Percentiles rank a stretch among this genome's conserved stretches.
Conservation (phyloP, 768 basidiomycete species). For the Paxillus involutus region DNA sequence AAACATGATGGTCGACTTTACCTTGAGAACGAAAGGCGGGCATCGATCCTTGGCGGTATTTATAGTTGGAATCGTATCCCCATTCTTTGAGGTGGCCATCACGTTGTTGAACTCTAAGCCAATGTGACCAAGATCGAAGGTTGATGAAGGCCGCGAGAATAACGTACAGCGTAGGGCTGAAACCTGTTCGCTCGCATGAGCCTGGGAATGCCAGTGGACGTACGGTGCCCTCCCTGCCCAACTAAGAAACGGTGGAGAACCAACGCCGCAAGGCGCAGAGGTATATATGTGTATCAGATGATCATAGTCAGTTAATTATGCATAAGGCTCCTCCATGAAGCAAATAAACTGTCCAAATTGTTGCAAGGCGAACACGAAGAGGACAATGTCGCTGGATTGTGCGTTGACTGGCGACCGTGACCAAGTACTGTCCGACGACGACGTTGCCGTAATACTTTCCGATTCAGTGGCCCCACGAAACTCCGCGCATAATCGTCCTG, state of each 20-base stretch:
- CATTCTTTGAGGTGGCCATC: neutral
- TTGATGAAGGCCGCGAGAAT: too few relatives aligned
- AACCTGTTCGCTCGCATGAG: neutral
- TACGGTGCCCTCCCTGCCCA: too few relatives aligned
- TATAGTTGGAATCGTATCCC: neutral
- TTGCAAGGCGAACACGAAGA: neutral
- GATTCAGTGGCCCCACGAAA: too few relatives aligned
- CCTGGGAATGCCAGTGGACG: neutral
- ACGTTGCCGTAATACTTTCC: neutral
- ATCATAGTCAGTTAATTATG: too few relatives aligned
- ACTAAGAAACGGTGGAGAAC: too few relatives aligned
- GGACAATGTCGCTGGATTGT: too few relatives aligned
- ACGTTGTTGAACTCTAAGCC: neutral
- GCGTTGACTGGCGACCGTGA: too few relatives aligned
- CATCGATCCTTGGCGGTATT: neutral
- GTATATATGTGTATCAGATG: too few relatives aligned
- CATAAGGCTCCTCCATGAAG: neutral
- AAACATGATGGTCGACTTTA: conserved; percentile 5
- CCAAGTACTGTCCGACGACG: too few relatives aligned
- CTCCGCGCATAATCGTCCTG: too few relatives aligned
- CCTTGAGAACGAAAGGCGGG: conserved; percentile 4
- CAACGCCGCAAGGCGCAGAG: too few relatives aligned
- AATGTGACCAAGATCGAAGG: neutral
- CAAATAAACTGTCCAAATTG: neutral
- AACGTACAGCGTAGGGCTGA: neutral